Base-by-base conservation (phyloP, 345 rosid species). In the Sapria himalayana region DNA sequence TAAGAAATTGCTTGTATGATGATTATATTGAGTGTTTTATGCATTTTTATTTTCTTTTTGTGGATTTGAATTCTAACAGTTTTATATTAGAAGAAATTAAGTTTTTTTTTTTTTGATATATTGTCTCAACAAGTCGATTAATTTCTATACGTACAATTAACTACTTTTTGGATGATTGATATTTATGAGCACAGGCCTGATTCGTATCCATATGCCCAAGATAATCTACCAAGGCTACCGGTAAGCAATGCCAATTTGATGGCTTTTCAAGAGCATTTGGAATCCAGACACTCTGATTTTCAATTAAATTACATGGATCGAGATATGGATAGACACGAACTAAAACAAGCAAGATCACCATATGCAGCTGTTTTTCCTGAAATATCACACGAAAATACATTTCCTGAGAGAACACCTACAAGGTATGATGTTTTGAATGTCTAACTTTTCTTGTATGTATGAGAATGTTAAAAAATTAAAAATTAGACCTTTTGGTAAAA, bases 181-280 rank as follows among this genome's bases (percentile, higher is more conserved):
- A n/a, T n/a, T n/a, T n/a, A n/a, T n/a, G n/a, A n/a, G n/a, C n/a
- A 24, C 68, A 81, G 94, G 54, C 63, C 74, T 22, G 53, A 45
- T 35, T 25, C 67, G 15, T 45, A 58, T 45, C 44, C 62, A 31
- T 56, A 66, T 55, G 43, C 22, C 25, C 37, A 58, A 56, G 64
- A 58, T 48, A 55, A 49, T 61, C 72, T 24, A 13, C 38, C 45
- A 43, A 63, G 46, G 52, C 38, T 54, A 31, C 61, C 56, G 27
- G 57, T 58, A 52, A 64, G 41, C 51, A 50, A 46, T 23, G 29
- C 51, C 32, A 42, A 60, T 35, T 40, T 49, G 17, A 24, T 34
- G 38, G 37, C 55, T 60, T 57, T 24, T 45, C 61, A 59, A 55
- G 66, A 68, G 25, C 49, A 35, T 42, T 47, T 58, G 25, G 40